Percentiles rank a stretch among this genome's conserved stretches.
Evolutionary conservation across 371 early-diverging fungal genomes (phyloP).

Genomic region (Dichotomocladium elegans): DNA sequence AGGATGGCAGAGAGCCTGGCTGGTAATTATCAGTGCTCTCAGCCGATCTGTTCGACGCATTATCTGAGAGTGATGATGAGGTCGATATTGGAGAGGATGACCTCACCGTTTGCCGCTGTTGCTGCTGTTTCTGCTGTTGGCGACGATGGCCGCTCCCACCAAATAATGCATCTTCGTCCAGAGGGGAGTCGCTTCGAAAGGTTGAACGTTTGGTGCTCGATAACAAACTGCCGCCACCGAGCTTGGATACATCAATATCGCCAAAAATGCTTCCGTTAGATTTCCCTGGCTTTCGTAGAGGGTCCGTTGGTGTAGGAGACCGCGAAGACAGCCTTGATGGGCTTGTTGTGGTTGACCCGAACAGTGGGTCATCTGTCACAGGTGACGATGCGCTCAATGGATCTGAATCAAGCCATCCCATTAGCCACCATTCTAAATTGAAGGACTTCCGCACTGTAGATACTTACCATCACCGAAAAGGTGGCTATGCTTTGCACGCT

Average conservation of each 20-base stretch:
- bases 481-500: conserved; percentile 39
- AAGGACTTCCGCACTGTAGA: background rate
- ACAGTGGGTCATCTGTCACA: conserved; percentile 29
- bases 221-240: conserved; percentile 15
- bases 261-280: conserved; percentile 35
- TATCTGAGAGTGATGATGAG: background rate
- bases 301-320: conserved; percentile 7
- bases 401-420: conserved; percentile 15
- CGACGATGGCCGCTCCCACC: conserved; percentile 10
- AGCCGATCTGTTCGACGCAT: background rate
- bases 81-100: conserved; percentile 8
- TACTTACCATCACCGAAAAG: conserved; percentile 45
- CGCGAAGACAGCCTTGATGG: background rate
- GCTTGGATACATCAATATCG: conserved; percentile 41
- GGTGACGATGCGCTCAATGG: conserved; percentile 27
- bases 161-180: conserved; percentile 30
- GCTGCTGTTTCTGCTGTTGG: background rate
- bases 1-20: no score
- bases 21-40: background rate
- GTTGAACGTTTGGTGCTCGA: background rate
- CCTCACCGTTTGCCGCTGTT: conserved; percentile 1
- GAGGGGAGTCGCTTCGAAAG: background rate
- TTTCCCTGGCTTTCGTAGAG: background rate
- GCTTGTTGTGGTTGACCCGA: background rate
- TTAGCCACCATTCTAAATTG: background rate